These are phyloP conservation scores for Xylaria sp. DNA, from an alignment of 495 filamentous ascomycete genomes.

Conservation along the genomic window DNA sequence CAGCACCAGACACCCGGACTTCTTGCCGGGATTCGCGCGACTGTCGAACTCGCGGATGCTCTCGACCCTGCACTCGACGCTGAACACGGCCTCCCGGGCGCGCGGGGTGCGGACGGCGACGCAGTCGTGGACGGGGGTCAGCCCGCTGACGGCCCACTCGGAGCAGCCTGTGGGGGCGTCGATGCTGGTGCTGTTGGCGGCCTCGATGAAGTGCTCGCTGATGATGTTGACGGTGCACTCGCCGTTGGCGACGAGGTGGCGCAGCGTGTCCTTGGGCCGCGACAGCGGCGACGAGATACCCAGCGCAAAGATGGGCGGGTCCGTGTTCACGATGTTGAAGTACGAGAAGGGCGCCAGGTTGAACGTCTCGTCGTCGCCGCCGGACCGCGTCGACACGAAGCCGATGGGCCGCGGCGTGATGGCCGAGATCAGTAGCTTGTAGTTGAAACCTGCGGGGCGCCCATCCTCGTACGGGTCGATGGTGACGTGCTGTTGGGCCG, in stretches of 20 bases:
- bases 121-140: constrained; percentile 71
- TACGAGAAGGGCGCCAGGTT: constrained; percentile 93
- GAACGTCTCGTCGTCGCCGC: constrained; percentile 43
- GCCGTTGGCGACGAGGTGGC: constrained; percentile 70
- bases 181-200: constrained; percentile 79
- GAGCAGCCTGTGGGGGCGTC: constrained; percentile 79
- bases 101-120: constrained; percentile 72
- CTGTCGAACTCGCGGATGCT: constrained; percentile 79
- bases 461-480: constrained; percentile 83
- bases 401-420: constrained; percentile 82
- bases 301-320: constrained; percentile 88
- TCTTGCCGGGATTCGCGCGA: constrained; percentile 68
- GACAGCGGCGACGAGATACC: constrained; percentile 68
- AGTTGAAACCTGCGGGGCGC: constrained; percentile 74
- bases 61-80: constrained; percentile 79
- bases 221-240: constrained; percentile 92
- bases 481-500: constrained; percentile 68
- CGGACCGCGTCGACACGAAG: constrained; percentile 58
- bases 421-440: constrained; percentile 89
- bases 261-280: constrained; percentile 74
- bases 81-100: constrained; percentile 82
- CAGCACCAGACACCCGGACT: constrained; percentile 74
- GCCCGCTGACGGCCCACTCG: constrained; percentile 82
- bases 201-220: constrained; percentile 83
- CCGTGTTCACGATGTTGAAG: constrained; percentile 82